Conservation (phyloP, 2,329 filamentous ascomycete species). For the Fusarium ambrosium region DNA sequence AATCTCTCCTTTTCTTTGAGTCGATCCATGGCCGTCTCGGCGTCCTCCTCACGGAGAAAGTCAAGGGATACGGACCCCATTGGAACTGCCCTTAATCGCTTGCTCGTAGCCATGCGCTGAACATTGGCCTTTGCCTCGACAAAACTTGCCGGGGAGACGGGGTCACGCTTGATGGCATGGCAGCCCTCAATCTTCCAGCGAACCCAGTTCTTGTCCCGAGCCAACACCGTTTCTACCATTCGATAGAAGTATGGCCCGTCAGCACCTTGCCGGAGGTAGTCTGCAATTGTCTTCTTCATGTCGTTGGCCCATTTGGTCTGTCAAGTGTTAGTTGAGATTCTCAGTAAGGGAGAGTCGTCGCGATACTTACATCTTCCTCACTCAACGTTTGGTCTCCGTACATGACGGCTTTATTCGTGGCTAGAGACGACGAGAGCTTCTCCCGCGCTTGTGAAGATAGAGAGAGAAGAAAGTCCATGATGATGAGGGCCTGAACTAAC, state of each 20-base stretch:
- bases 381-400: constrained; percentile 79
- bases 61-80: constrained; percentile 81
- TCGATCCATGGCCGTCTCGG: constrained; percentile 72
- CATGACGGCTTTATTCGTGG: constrained; percentile 87
- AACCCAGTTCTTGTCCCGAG: constrained; percentile 98
- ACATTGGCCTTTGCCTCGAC: constrained; percentile 76
- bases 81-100: constrained; percentile 76
- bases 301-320: constrained; percentile 86
- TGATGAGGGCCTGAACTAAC: constrained; percentile 92
- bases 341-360: not conserved
- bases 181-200: constrained; percentile 98
- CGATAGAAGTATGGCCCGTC: constrained; percentile 95
- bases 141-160: constrained; percentile 78
- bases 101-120: constrained; percentile 76
- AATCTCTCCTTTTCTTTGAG: constrained; percentile 77
- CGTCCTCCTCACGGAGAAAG: constrained; percentile 79
- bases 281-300: constrained; percentile 83
- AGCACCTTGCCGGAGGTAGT: constrained; percentile 82
- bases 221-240: constrained; percentile 96
- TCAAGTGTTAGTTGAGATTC: constrained; percentile 20
- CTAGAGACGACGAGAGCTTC: constrained; percentile 75
- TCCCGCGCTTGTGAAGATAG: constrained; percentile 86
- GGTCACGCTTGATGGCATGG: constrained; percentile 83
- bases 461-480: constrained; percentile 95
- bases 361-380: constrained; percentile 81